Evolutionary conservation across 148 eudicot genomes (phyloP).

Genomic region (Cornus kousa): DNA sequence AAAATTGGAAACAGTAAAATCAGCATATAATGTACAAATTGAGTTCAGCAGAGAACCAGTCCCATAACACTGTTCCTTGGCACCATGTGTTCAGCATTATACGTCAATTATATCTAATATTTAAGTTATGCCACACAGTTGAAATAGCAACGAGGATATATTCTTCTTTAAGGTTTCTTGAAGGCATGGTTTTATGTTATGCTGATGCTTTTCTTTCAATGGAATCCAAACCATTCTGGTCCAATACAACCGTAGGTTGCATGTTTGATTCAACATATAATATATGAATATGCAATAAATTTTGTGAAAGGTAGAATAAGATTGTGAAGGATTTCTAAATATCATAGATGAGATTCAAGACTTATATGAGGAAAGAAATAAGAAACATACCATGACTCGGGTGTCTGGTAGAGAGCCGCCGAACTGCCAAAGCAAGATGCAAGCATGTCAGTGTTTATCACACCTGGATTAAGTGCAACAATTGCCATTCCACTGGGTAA

Average conservation of each 20-base stretch:
- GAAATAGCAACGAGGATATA: background rate
- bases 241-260: background rate
- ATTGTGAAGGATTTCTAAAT: background rate
- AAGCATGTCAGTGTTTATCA: slow-evolving; percentile 91
- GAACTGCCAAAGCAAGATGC: slow-evolving; percentile 87
- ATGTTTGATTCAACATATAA: background rate
- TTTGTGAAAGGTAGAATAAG: background rate
- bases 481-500: slow-evolving; percentile 73
- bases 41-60: no score
- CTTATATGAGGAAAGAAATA: background rate
- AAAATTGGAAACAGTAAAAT: no score
- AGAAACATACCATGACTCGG: slow-evolving; percentile 71
- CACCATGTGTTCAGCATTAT: background rate
- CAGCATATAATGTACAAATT: no score
- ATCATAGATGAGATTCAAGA: background rate
- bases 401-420: slow-evolving; percentile 67
- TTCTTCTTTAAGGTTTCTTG: background rate
- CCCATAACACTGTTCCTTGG: no score
- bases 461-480: slow-evolving; percentile 83
- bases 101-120: background rate
- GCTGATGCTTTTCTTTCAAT: background rate
- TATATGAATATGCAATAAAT: background rate
- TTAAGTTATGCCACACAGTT: no score
- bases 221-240: background rate
- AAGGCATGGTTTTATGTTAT: background rate